Percentiles rank a stretch among this genome's conserved stretches.
phyloP scores from a whole-genome alignment of 345 rosid species.

The Psidium friedrichsthalianum region DNA sequence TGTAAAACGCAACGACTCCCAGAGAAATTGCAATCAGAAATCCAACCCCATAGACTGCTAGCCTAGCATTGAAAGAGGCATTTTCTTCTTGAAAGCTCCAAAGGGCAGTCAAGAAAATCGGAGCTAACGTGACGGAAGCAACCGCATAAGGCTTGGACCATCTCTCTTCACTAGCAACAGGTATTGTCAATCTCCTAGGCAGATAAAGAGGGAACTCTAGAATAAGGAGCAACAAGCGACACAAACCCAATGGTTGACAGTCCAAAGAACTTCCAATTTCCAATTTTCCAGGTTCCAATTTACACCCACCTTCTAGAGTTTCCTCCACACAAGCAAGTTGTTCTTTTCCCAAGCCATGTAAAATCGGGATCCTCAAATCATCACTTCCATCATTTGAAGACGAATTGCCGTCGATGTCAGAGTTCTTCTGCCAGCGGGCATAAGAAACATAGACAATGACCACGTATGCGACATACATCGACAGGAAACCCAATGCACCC shows the following conservation, averaged over 20 bases:
- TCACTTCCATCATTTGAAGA: not conserved
- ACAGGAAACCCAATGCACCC: conserved; percentile 50
- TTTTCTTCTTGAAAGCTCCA: conserved; percentile 26
- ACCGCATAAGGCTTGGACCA: conserved; percentile 78
- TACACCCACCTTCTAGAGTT: conserved; percentile 9
- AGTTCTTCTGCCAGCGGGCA: conserved; percentile 2
- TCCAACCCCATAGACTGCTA: conserved; percentile 39
- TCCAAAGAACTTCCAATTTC: conserved; percentile 12
- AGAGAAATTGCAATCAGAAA: conserved; percentile 26
- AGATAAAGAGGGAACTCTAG: conserved; percentile 59
- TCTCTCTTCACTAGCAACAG: conserved; percentile 41
- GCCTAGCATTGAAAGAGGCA: conserved; percentile 1
- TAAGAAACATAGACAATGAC: conserved; percentile 38
- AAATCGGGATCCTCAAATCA: conserved; percentile 26
- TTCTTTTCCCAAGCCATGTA: conserved; percentile 16
- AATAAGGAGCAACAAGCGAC: conserved; percentile 12
- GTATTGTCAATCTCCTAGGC: conserved; percentile 83
- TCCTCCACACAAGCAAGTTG: conserved; percentile 18
- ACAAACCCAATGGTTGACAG: conserved; percentile 13
- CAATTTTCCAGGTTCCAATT: conserved; percentile 3
- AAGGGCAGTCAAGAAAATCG: conserved; percentile 44
- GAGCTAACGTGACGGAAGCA: conserved; percentile 56
- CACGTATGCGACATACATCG: conserved; percentile 48
- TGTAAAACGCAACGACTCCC: conserved; percentile 38
- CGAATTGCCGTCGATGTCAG: not conserved